These are phyloP conservation scores for Lepiota venenata DNA, from an alignment of 768 basidiomycete genomes.

Conservation along the genomic window DNA sequence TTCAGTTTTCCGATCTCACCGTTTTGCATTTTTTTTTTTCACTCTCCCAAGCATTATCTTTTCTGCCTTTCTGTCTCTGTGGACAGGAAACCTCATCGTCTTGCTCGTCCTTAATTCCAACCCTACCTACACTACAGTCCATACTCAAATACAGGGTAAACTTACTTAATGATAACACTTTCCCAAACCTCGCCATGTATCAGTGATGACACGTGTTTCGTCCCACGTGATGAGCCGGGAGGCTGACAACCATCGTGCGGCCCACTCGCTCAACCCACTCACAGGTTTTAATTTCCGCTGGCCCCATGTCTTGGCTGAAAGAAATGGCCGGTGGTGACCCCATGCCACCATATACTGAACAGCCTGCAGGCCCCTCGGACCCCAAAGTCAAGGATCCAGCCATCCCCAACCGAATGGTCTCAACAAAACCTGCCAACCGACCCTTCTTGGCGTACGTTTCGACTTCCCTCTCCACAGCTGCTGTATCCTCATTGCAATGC, in stretches of 20 bases:
- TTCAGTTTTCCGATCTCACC: constrained; percentile 1
- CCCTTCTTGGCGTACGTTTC: constrained; percentile 72
- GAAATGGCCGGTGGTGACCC: constrained; percentile 39
- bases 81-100: background rate
- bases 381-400: constrained; percentile 59
- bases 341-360: constrained; percentile 34
- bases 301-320: constrained; percentile 64
- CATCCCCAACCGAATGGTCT: constrained; percentile 67
- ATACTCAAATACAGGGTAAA: background rate
- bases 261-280: background rate
- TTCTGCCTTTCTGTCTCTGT: background rate
- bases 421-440: constrained; percentile 78
- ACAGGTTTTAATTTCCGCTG: constrained; percentile 8
- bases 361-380: constrained; percentile 37
- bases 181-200: background rate
- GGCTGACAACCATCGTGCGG: background rate
- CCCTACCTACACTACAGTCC: constrained; percentile 5
- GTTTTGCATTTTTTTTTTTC: constrained; percentile 8
- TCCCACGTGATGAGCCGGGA: constrained; percentile 3
- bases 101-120: constrained; percentile 6
- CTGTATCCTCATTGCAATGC: constrained; percentile 13
- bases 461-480: background rate
- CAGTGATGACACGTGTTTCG: background rate
- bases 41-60: constrained; percentile 4
- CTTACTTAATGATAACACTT: constrained; percentile 5